Conservation (phyloP, 306 rosid species). For the Fragaria ananassa region DNA sequence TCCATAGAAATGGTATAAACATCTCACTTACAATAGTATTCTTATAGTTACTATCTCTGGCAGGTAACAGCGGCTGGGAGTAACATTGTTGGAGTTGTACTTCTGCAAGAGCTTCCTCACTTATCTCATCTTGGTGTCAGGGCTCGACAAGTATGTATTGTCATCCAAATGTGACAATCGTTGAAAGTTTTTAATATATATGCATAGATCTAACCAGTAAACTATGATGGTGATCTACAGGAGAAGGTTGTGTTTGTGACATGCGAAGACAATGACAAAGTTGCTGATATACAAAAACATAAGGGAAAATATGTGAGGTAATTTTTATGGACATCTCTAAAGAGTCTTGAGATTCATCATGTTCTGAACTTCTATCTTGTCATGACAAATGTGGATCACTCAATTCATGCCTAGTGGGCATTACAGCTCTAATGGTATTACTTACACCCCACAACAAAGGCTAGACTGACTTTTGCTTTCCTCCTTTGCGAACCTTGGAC, state of each 20-base stretch:
- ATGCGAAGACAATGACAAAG: conserved; percentile 78
- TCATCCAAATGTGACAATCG: conserved; percentile 11
- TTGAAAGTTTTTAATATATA: conserved; percentile 4
- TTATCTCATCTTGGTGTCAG: conserved; percentile 98
- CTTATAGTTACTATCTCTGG: conserved; percentile 33
- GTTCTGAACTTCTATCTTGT: conserved; percentile 21
- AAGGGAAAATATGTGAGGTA: conserved; percentile 66
- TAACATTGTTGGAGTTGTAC: conserved; percentile 81
- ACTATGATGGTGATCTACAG: conserved; percentile 42
- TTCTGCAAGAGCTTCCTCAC: conserved; percentile 96
- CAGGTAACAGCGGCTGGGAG: conserved; percentile 92
- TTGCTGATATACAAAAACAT: conserved; percentile 53
- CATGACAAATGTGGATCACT: conserved; percentile 2
- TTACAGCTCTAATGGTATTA: neutral
- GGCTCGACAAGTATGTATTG: conserved; percentile 79
- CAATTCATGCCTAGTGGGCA: neutral
- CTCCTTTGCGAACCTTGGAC: neutral
- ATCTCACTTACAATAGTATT: conserved; percentile 1
- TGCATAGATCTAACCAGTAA: conserved; percentile 12
- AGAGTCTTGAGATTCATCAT: conserved; percentile 5
- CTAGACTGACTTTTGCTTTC: neutral
- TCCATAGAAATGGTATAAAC: neutral
- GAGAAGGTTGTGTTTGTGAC: conserved; percentile 95
- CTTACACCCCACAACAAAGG: neutral
- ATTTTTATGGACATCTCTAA: conserved; percentile 12